Evolutionary conservation across 768 basidiomycete species (phyloP).

Genomic region (Pluteus cervinus): DNA sequence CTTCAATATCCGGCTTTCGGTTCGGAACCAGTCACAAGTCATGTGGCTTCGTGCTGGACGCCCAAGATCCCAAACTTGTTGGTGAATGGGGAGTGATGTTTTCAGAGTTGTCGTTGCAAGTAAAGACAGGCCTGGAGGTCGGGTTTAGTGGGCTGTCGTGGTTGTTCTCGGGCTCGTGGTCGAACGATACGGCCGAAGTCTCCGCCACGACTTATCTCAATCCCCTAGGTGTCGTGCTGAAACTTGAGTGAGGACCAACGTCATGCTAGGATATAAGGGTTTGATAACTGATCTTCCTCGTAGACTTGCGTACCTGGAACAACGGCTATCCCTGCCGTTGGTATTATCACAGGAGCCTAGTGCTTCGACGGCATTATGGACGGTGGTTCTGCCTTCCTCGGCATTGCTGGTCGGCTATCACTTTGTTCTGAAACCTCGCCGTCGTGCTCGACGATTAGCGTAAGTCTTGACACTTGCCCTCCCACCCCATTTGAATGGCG

Average conservation of each 20-base stretch:
- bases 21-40: constrained; percentile 40
- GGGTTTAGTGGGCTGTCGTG: constrained; percentile 40
- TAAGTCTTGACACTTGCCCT: constrained; percentile 23
- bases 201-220: constrained; percentile 38
- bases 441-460: constrained; percentile 47
- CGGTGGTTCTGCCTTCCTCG: constrained; percentile 50
- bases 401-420: constrained; percentile 48
- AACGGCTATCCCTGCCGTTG: constrained; percentile 53
- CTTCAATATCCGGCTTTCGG: constrained; percentile 47
- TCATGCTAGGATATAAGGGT: constrained; percentile 8
- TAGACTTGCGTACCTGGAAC: constrained; percentile 53
- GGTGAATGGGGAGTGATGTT: constrained; percentile 48
- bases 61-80: constrained; percentile 39
- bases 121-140: constrained; percentile 44
- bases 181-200: constrained; percentile 34
- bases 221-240: constrained; percentile 42
- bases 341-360: constrained; percentile 46
- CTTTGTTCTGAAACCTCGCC: constrained; percentile 49
- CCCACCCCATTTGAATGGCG: constrained; percentile 2
- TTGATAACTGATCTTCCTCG: constrained; percentile 11
- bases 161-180: constrained; percentile 44
- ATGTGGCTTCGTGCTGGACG: constrained; percentile 42
- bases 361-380: constrained; percentile 40
- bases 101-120: constrained; percentile 46
- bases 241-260: constrained; percentile 45